phyloP scores from a whole-genome alignment of 768 basidiomycete genomes.

The Amanita exitialis region DNA sequence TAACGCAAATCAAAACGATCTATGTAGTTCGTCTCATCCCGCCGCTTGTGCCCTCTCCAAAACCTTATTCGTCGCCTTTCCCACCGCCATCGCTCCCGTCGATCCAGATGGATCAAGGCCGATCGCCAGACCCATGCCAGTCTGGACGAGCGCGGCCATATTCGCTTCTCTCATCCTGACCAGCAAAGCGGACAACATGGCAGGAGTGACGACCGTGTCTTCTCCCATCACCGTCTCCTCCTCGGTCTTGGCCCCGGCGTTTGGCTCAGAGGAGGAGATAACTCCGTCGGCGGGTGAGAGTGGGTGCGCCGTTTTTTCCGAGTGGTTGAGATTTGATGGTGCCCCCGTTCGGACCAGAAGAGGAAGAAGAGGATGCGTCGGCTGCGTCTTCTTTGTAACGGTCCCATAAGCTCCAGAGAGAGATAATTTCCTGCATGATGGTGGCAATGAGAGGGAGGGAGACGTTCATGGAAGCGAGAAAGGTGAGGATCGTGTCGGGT shows the following conservation, averaged over 20 bases:
- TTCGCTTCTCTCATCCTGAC: slow-evolving; percentile 58
- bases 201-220: slow-evolving; percentile 35
- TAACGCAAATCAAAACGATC: no score
- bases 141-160: slow-evolving; percentile 35
- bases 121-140: neutral
- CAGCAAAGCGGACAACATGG: slow-evolving; percentile 45
- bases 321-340: neutral
- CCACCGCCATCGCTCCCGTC: neutral
- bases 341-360: slow-evolving; percentile 4
- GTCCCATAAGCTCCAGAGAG: slow-evolving; percentile 85
- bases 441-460: slow-evolving; percentile 73
- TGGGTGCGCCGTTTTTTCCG: neutral
- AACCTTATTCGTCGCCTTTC: slow-evolving; percentile 49
- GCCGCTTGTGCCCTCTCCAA: slow-evolving; percentile 63
- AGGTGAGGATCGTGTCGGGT: slow-evolving; percentile 62
- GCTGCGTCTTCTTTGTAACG: slow-evolving; percentile 60
- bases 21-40: slow-evolving; percentile 25
- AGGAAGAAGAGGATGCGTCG: slow-evolving; percentile 10
- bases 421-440: slow-evolving; percentile 85
- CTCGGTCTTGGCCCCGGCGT: neutral
- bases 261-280: neutral
- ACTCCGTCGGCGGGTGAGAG: neutral
- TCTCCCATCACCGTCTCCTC: neutral
- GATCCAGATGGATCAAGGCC: neutral
- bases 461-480: slow-evolving; percentile 81